Evolutionary conservation across 768 basidiomycete genomes (phyloP).

Genomic region (Lactarius akahatsu): DNA sequence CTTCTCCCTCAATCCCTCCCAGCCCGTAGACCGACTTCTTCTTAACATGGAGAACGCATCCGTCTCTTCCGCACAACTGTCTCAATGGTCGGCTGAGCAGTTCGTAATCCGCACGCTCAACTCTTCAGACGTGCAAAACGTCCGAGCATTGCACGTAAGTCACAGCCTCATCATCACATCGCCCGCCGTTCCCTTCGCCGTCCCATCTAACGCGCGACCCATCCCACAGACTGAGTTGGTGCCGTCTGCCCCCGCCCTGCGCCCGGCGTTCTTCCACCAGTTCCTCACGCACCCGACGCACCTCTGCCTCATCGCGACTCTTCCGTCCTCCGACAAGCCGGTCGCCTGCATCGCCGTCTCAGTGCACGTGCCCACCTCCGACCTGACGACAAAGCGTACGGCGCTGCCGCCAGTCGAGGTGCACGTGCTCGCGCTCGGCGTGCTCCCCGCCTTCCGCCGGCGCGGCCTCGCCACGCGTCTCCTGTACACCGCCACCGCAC

Average conservation of each 20-base stretch:
- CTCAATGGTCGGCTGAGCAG: conserved; percentile 17
- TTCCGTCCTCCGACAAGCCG: conserved; percentile 22
- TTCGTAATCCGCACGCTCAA: conserved; percentile 25
- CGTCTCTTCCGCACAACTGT: background rate
- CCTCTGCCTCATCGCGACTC: conserved; percentile 24
- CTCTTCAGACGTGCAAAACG: conserved; percentile 23
- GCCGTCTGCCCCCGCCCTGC: conserved; percentile 15
- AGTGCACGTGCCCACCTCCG: conserved; percentile 33
- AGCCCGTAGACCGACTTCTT: background rate
- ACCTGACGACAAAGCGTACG: conserved; percentile 34
- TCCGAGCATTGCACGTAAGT: conserved; percentile 26
- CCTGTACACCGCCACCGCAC: conserved; percentile 37
- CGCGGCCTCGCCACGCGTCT: conserved; percentile 46
- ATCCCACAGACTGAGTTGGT: conserved; percentile 11
- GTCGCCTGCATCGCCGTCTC: conserved; percentile 25
- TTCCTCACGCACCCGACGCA: conserved; percentile 25
- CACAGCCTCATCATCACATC: background rate
- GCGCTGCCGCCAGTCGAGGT: conserved; percentile 50
- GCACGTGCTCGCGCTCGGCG: conserved; percentile 54
- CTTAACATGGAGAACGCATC: conserved; percentile 21
- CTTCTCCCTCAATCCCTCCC: background rate
- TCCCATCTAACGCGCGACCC: background rate
- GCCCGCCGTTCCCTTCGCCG: no score
- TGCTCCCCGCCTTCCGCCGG: conserved; percentile 46
- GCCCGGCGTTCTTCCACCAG: conserved; percentile 26